Evolutionary conservation across 208 protist species (phyloP).

Genomic region (Crithidia bombi): DNA sequence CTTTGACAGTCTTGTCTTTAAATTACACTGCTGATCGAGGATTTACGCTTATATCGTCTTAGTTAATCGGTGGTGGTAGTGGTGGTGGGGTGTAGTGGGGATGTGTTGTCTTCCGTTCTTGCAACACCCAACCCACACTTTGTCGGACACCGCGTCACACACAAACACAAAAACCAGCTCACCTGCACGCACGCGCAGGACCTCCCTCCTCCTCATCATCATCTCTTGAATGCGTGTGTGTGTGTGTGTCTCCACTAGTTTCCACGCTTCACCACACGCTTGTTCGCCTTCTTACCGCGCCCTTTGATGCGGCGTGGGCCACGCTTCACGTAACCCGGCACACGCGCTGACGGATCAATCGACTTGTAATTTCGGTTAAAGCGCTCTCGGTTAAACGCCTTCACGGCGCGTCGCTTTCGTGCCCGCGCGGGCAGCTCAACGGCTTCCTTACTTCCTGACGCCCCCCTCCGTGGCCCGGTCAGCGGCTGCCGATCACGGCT

Average conservation of each 20-base stretch:
- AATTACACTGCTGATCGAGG: too few relatives aligned
- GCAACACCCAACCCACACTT: too few relatives aligned
- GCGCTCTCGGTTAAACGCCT: conserved; percentile 75
- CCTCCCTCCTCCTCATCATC: too few relatives aligned
- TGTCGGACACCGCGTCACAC: too few relatives aligned
- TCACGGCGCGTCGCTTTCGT: conserved; percentile 62
- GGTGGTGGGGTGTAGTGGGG: too few relatives aligned
- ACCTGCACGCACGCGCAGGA: not conserved
- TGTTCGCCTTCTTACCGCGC: conserved; percentile 86
- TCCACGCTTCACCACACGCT: conserved; percentile 70
- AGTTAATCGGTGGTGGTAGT: too few relatives aligned
- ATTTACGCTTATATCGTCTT: too few relatives aligned
- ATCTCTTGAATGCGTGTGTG: too few relatives aligned
- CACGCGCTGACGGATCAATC: conserved; percentile 69
- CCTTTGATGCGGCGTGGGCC: conserved; percentile 78
- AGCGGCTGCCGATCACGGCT: conserved; percentile 67
- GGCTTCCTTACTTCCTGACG: conserved; percentile 29
- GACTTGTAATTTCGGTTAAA: conserved; percentile 90
- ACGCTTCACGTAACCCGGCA: conserved; percentile 86
- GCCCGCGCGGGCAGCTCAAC: conserved; percentile 64
- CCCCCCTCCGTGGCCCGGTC: conserved; percentile 54
- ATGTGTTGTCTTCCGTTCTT: too few relatives aligned
- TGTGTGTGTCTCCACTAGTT: too few relatives aligned
- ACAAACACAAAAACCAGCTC: conserved; percentile 4
- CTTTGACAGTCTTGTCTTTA: too few relatives aligned